Percentiles rank a stretch among this genome's conserved stretches.
phyloP scores from a whole-genome alignment of 1,284 basidiomycete species.

The Irpex sp. region DNA sequence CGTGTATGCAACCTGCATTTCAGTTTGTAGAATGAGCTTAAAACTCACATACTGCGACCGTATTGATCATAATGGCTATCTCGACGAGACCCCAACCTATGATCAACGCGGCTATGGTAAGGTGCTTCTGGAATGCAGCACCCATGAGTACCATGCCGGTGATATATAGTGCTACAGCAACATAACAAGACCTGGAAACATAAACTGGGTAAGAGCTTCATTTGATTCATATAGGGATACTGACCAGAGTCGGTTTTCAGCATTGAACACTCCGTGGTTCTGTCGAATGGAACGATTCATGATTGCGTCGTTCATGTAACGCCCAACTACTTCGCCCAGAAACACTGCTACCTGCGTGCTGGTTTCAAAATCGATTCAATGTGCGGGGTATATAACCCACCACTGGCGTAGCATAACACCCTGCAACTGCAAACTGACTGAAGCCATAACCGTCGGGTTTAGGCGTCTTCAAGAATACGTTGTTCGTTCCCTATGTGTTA shows the following conservation, averaged over 20 bases:
- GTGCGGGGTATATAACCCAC: constrained; percentile 28
- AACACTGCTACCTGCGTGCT: constrained; percentile 47
- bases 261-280: constrained; percentile 67
- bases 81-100: constrained; percentile 67
- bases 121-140: constrained; percentile 50
- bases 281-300: constrained; percentile 50
- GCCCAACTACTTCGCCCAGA: constrained; percentile 64
- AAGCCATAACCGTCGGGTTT: constrained; percentile 57
- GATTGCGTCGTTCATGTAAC: constrained; percentile 64
- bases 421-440: constrained; percentile 45
- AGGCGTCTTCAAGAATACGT: constrained; percentile 59
- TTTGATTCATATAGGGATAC: constrained; percentile 13
- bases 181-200: constrained; percentile 50
- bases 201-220: not conserved
- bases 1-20: not conserved
- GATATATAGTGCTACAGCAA: constrained; percentile 57
- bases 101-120: constrained; percentile 49
- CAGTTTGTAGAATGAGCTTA: not conserved
- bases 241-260: constrained; percentile 64
- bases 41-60: constrained; percentile 53
- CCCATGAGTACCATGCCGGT: constrained; percentile 60
- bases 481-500: constrained; percentile 52
- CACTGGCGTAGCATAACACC: constrained; percentile 59
- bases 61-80: constrained; percentile 57
- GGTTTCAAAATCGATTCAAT: not conserved